phyloP scores from a whole-genome alignment of 2,329 filamentous ascomycete genomes.

The Trichoderma sp. region DNA sequence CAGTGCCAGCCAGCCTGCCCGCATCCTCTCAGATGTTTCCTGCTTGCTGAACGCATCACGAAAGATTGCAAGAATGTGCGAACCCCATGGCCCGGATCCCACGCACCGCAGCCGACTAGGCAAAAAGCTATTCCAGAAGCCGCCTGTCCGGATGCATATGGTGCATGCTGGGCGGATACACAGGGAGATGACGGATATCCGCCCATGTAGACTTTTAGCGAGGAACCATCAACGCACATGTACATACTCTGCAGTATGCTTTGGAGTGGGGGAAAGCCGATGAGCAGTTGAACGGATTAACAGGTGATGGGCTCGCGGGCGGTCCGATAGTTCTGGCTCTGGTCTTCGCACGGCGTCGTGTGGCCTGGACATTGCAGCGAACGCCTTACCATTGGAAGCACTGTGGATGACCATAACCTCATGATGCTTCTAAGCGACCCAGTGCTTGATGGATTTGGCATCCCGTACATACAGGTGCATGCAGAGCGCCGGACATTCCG shows the following conservation, averaged over 20 bases:
- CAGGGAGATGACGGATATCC: background rate
- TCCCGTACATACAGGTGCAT: background rate
- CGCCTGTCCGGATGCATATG: background rate
- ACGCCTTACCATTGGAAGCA: background rate
- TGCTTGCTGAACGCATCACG: background rate
- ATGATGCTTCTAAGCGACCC: background rate
- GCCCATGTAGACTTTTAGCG: background rate
- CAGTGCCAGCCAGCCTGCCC: background rate
- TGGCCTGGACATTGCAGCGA: background rate
- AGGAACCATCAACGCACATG: background rate
- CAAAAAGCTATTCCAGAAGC: background rate
- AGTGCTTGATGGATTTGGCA: background rate
- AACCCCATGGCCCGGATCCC: background rate
- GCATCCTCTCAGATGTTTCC: background rate
- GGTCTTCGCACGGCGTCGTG: background rate
- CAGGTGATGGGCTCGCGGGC: constrained; percentile 15
- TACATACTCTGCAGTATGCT: background rate
- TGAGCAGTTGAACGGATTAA: background rate
- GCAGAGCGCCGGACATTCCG: background rate
- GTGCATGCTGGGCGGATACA: background rate
- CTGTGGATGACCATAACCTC: constrained; percentile 10
- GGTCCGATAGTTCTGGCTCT: constrained; percentile 16
- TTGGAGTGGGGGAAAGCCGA: background rate
- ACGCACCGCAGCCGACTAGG: background rate
- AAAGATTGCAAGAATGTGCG: background rate